Evolutionary conservation across 2,329 filamentous ascomycete species (phyloP).

Genomic region (Botrytis byssoidea): DNA sequence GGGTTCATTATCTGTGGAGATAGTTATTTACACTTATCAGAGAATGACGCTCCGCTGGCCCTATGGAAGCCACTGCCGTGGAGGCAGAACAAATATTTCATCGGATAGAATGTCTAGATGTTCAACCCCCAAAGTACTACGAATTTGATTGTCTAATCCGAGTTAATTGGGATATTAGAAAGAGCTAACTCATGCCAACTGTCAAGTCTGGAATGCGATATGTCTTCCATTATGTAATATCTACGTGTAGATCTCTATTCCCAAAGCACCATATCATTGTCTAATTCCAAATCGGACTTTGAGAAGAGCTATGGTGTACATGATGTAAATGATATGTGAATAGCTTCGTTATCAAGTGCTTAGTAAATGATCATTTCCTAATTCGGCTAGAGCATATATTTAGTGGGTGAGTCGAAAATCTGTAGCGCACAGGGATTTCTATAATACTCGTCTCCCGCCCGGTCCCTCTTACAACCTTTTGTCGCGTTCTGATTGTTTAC

Average conservation of each 20-base stretch:
- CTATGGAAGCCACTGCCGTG: neutral
- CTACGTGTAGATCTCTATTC: neutral
- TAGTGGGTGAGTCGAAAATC: neutral
- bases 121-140: neutral
- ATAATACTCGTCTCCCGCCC: constrained; percentile 10
- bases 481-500: constrained; percentile 12
- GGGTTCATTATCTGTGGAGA: neutral
- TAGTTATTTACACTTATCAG: neutral
- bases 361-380: neutral
- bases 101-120: neutral
- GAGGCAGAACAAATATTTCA: neutral
- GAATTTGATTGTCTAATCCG: neutral
- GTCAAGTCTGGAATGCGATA: neutral
- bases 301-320: neutral
- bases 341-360: neutral
- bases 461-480: neutral
- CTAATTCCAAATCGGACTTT: neutral
- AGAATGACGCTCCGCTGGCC: neutral
- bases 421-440: neutral
- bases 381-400: neutral
- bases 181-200: neutral
- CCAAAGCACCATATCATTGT: too few relatives aligned
- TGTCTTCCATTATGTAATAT: neutral
- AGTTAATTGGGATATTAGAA: neutral
- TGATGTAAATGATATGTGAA: neutral